A percentile compares a stretch with the other conserved stretches of the same genome.
Conservation (phyloP, 2,329 filamentous ascomycete species). For the Purpureocillium takamizusanense region DNA sequence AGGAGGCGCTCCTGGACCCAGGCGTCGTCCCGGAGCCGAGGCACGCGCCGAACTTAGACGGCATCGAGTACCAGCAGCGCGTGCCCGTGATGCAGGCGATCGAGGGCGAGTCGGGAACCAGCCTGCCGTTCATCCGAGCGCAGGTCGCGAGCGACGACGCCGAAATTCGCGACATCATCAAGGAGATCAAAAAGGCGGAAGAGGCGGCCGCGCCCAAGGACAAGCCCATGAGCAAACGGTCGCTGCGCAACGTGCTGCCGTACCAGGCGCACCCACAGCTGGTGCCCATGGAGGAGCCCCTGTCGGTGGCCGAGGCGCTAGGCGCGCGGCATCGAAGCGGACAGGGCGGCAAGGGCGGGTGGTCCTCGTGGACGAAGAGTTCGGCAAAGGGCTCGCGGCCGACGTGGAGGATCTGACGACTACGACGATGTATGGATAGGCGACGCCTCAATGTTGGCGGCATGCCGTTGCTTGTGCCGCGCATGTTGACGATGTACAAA, state of each 20-base stretch:
- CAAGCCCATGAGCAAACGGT: slow-evolving; percentile 13
- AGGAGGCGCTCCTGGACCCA: slow-evolving; percentile 60
- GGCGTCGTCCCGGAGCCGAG: slow-evolving; percentile 43
- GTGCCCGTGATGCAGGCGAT: slow-evolving; percentile 72
- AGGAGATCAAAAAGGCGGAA: slow-evolving; percentile 38
- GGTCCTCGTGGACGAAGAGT: slow-evolving; percentile 14
- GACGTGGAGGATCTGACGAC: slow-evolving; percentile 14
- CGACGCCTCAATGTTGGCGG: no score
- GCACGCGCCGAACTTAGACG: slow-evolving; percentile 47
- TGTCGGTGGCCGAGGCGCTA: slow-evolving; percentile 26
- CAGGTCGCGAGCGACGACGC: slow-evolving; percentile 70
- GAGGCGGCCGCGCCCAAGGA: slow-evolving; percentile 12
- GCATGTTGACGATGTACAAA: no score
- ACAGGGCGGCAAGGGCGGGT: slow-evolving; percentile 14
- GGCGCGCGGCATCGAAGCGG: slow-evolving; percentile 9
- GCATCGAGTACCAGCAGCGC: slow-evolving; percentile 60
- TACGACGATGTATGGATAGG: no score
- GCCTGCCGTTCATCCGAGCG: slow-evolving; percentile 64
- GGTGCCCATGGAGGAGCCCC: slow-evolving; percentile 24
- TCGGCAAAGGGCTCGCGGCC: slow-evolving; percentile 14
- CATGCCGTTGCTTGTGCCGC: no score
- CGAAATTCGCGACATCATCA: slow-evolving; percentile 67
- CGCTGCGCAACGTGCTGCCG: slow-evolving; percentile 23
- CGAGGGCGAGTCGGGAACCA: slow-evolving; percentile 33
- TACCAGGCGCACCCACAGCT: slow-evolving; percentile 24